phyloP scores from a whole-genome alignment of 352 stramenopile species.

The Pythium vanterpoolii region DNA sequence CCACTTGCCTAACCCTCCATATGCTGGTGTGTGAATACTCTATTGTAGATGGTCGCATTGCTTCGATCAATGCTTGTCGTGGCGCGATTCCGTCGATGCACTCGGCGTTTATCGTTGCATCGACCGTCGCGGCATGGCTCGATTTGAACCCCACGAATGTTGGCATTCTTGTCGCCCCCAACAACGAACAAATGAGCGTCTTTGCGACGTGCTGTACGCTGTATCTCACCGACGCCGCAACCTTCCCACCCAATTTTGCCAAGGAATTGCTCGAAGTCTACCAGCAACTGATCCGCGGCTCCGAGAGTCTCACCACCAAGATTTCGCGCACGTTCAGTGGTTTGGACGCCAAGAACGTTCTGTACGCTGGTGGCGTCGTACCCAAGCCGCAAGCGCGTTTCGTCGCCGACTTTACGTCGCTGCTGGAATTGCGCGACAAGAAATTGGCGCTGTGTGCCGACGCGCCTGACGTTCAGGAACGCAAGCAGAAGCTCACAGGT shows the following conservation, averaged over 20 bases:
- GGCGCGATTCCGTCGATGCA: constrained; percentile 80
- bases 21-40: not conserved
- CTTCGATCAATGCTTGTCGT: constrained; percentile 75
- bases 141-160: constrained; percentile 75
- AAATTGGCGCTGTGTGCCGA: constrained; percentile 49
- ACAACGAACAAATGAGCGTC: constrained; percentile 86
- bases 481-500: constrained; percentile 78
- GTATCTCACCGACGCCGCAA: constrained; percentile 65
- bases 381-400: constrained; percentile 77
- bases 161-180: constrained; percentile 74
- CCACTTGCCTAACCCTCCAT: not conserved
- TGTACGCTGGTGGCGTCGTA: constrained; percentile 55
- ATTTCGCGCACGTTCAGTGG: constrained; percentile 76
- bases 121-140: constrained; percentile 80
- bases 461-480: constrained; percentile 45
- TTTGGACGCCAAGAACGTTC: constrained; percentile 61
- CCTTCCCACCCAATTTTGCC: constrained; percentile 66
- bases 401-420: constrained; percentile 69
- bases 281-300: constrained; percentile 69
- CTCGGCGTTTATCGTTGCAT: constrained; percentile 78
- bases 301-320: constrained; percentile 72
- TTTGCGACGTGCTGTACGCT: constrained; percentile 86
- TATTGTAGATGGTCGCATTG: constrained; percentile 63
- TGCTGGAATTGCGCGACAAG: constrained; percentile 72
- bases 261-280: constrained; percentile 74